A percentile compares a stretch with the other conserved stretches of the same genome.
Evolutionary conservation across 2,329 filamentous ascomycete genomes (phyloP).

Genomic region (Aspergillus hortae): DNA sequence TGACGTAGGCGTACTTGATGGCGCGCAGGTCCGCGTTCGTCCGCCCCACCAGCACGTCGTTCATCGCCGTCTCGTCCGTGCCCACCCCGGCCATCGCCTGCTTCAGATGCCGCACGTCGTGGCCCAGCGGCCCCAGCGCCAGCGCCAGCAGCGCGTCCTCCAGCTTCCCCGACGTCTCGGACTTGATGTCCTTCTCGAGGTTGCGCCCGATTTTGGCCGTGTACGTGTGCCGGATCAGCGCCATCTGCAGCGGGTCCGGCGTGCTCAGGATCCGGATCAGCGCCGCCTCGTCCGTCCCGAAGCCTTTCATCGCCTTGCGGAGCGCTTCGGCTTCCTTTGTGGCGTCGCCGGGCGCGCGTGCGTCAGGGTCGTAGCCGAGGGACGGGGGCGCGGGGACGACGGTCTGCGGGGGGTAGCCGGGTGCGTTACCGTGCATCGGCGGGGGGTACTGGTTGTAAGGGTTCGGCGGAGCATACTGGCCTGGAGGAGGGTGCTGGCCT

Average conservation of each 20-base stretch:
- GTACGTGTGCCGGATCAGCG: conserved; percentile 61
- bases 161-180: conserved; percentile 70
- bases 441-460: not conserved
- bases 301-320: conserved; percentile 75
- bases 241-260: conserved; percentile 70
- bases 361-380: conserved; percentile 63
- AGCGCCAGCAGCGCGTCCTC: conserved; percentile 66
- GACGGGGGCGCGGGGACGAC: conserved; percentile 56
- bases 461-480: not conserved
- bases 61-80: conserved; percentile 73
- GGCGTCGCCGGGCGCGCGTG: conserved; percentile 63
- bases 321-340: conserved; percentile 58
- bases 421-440: not conserved
- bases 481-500: not conserved
- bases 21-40: conserved; percentile 75
- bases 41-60: conserved; percentile 72
- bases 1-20: conserved; percentile 71
- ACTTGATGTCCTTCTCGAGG: conserved; percentile 68
- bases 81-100: conserved; percentile 56
- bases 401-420: conserved; percentile 2
- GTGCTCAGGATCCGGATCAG: conserved; percentile 64
- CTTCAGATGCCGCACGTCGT: conserved; percentile 65
- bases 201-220: conserved; percentile 59
- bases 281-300: conserved; percentile 40
- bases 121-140: conserved; percentile 67